Evolutionary conservation across 768 basidiomycete genomes (phyloP).

Genomic region (Lentinula detonsa): DNA sequence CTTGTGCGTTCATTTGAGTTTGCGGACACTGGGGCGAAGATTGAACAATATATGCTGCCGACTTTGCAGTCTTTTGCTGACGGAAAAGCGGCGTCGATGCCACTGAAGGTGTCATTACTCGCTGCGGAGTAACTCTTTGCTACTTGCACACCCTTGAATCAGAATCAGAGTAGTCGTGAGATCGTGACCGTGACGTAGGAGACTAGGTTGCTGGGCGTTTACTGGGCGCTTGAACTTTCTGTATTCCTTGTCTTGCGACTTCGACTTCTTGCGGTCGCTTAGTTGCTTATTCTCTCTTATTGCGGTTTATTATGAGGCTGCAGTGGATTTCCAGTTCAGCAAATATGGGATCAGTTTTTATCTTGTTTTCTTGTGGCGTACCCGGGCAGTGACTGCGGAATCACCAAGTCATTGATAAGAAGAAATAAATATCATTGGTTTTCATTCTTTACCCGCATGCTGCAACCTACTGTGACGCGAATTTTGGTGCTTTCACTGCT

Average conservation of each 20-base stretch:
- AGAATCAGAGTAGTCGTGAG: no score
- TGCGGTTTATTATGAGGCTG: no score
- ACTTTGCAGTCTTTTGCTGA: conserved; percentile 28
- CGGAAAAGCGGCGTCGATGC: conserved; percentile 16
- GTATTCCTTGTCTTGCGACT: no score
- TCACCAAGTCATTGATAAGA: neutral
- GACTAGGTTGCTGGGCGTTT: no score
- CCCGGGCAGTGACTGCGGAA: neutral
- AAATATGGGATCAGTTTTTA: neutral
- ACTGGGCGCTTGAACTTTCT: no score
- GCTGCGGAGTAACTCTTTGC: neutral
- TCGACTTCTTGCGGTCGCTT: no score
- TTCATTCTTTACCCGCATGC: neutral
- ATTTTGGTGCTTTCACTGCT: neutral
- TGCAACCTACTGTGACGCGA: neutral
- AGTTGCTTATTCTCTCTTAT: no score
- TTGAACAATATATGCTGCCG: conserved; percentile 24
- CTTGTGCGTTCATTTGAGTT: conserved; percentile 31
- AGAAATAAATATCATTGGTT: neutral
- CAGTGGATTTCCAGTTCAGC: no score
- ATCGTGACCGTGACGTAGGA: no score
- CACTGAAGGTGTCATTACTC: neutral
- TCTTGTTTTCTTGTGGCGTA: neutral
- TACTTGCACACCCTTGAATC: no score
- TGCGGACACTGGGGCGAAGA: conserved; percentile 24